Base-by-base conservation (phyloP, 176 grass and related monocot species). In the Bromus sterilis region DNA sequence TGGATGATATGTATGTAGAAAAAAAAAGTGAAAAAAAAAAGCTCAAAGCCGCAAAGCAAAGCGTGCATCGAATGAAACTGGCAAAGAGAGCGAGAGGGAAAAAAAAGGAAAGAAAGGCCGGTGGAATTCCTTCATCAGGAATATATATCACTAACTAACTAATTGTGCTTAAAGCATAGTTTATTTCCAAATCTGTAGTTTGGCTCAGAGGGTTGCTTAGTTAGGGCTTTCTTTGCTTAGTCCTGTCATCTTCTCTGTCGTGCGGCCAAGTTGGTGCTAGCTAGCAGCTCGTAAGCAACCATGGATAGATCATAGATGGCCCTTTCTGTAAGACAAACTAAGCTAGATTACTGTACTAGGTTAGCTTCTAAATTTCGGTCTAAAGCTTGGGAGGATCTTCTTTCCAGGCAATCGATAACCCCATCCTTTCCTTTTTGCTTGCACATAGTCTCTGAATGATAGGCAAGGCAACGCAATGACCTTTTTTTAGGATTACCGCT, bases 41-140 rank as follows among this genome's bases (percentile, higher is more conserved):
- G 66, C n/a, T 33, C 15, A 78, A 49, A 85, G 82, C 37, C 13
- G 55, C 26, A 78, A 34, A 57, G 48, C 29, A 78, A 82, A 82
- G 78, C 56, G 30, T 35, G 58, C 30, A 33, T 46, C 9, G 13
- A 23, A 61, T 65, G 78, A 46, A 65, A 65, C 24, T 71, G n/a
- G 84, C 53, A 37, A 21, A 23, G 76, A 24, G 25, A 30, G 4
- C 20, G 61, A 40, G 13, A 21, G 15, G 58, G 25, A 86, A 80
- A 70, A 83, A 86, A 80, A 70, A 83, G 75, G 24, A 79, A 43
- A 79, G 48, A 35, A 25, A 24, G 40, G 1, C 21, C 0, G 11
- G 21, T 72, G 18, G 56, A 71, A 75, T 79, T 26, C 65, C 13
- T 49, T 56, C 29, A n/a, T 21, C 48, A 21, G 48, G 48, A 48